phyloP scores from a whole-genome alignment of 352 stramenopile genomes.

The Phytophthora cactorum region DNA sequence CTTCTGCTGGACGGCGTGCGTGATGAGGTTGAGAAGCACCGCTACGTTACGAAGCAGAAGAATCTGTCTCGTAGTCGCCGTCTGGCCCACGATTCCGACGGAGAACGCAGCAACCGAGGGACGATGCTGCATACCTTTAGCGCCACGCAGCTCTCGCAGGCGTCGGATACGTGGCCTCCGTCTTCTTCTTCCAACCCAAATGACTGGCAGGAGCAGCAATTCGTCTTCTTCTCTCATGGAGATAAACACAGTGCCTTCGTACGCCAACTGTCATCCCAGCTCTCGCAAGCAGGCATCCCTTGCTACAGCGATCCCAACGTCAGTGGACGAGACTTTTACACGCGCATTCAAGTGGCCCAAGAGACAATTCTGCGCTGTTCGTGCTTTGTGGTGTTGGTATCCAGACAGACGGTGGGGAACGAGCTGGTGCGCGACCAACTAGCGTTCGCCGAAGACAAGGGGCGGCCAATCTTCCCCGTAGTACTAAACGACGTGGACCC shows the following conservation, averaged over 20 bases:
- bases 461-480: conserved; percentile 72
- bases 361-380: conserved; percentile 76
- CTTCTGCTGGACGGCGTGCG: conserved; percentile 62
- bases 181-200: too few species aligned
- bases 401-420: conserved; percentile 58
- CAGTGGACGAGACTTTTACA: conserved; percentile 19
- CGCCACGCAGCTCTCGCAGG: not conserved
- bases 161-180: too few species aligned
- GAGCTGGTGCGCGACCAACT: conserved; percentile 79
- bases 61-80: conserved; percentile 33
- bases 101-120: conserved; percentile 10
- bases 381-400: conserved; percentile 72
- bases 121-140: conserved; percentile 23
- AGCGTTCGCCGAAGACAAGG: conserved; percentile 82
- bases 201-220: conserved; percentile 9
- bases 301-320: conserved; percentile 26
- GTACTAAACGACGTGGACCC: conserved; percentile 74
- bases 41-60: conserved; percentile 43
- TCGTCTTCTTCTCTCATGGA: conserved; percentile 29
- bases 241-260: conserved; percentile 27
- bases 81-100: not conserved
- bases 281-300: conserved; percentile 6
- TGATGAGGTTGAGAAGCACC: conserved; percentile 50
- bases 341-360: conserved; percentile 33
- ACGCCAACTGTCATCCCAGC: conserved; percentile 5